Conservation (phyloP, 1,284 basidiomycete genomes). For the Anthracocystis setariae region DNA sequence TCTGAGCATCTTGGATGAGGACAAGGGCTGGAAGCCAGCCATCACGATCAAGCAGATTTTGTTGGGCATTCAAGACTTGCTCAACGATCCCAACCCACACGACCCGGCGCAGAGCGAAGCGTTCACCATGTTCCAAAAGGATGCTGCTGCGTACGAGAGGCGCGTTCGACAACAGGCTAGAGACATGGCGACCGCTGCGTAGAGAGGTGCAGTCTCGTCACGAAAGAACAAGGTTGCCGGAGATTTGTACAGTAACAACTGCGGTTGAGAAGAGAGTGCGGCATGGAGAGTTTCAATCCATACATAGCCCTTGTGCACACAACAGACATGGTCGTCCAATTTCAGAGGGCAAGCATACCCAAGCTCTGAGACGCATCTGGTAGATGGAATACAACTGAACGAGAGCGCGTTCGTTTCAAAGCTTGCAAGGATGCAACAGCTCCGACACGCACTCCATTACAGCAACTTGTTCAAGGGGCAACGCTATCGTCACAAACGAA, state of each 20-base stretch:
- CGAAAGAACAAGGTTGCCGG: neutral
- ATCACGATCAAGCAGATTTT: constrained; percentile 99
- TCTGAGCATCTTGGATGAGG: constrained; percentile 96
- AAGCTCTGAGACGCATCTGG: too few relatives aligned
- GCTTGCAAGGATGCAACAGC: too few relatives aligned
- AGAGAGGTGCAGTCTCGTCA: neutral
- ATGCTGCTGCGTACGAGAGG: constrained; percentile 62
- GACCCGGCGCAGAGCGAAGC: constrained; percentile 97
- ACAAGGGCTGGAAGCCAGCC: constrained; percentile 98
- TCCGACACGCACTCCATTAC: too few relatives aligned
- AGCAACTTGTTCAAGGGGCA: too few relatives aligned
- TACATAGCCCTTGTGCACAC: too few relatives aligned
- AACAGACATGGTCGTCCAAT: too few relatives aligned
- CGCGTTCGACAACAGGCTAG: constrained; percentile 50
- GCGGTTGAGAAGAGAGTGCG: neutral
- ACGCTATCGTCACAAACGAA: too few relatives aligned
- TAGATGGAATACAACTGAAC: too few relatives aligned
- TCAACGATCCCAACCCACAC: constrained; percentile 91
- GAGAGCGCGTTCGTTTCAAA: too few relatives aligned
- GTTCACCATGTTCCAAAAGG: constrained; percentile 89
- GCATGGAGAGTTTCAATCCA: neutral
- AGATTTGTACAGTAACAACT: neutral
- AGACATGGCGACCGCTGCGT: constrained; percentile 47
- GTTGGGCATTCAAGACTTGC: constrained; percentile 90
- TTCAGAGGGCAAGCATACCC: too few relatives aligned